A percentile compares a stretch with the other conserved stretches of the same genome.
phyloP scores from a whole-genome alignment of 305 asterid species.

The Fraxinus paxiana region DNA sequence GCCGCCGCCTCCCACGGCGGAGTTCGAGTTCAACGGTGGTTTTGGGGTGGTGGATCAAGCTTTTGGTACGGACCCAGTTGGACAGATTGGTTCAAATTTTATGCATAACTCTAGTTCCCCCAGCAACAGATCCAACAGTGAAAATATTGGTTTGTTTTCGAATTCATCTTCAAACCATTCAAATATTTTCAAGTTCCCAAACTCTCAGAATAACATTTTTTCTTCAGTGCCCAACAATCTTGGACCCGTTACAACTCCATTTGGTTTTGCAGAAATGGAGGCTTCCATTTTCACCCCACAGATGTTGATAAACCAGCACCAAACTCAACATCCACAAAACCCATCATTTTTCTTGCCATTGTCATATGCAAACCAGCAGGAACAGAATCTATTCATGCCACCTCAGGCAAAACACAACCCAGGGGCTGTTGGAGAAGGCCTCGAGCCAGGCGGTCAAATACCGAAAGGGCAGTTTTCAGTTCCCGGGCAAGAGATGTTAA shows the following conservation, averaged over 20 bases:
- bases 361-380: conserved; percentile 45
- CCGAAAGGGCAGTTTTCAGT: conserved; percentile 24
- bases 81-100: conserved; percentile 34
- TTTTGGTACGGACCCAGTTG: conserved; percentile 35
- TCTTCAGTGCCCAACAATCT: conserved; percentile 39
- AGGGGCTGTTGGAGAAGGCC: conserved; percentile 26
- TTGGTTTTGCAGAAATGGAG: conserved; percentile 51
- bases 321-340: conserved; percentile 48
- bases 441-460: not conserved
- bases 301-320: conserved; percentile 63
- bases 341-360: conserved; percentile 59
- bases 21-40: conserved; percentile 52
- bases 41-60: conserved; percentile 72
- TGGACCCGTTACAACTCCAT: conserved; percentile 37
- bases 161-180: conserved; percentile 25
- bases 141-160: conserved; percentile 36
- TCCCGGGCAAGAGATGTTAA: conserved; percentile 24
- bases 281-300: conserved; percentile 53
- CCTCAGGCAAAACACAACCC: conserved; percentile 49
- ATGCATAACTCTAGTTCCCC: conserved; percentile 23
- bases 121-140: conserved; percentile 30
- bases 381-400: conserved; percentile 44
- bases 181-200: conserved; percentile 21
- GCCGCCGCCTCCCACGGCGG: conserved; percentile 33
- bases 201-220: conserved; percentile 26